phyloP scores from a whole-genome alignment of 1,139 yeast genomes.

The Yamadazyma blattariae region DNA sequence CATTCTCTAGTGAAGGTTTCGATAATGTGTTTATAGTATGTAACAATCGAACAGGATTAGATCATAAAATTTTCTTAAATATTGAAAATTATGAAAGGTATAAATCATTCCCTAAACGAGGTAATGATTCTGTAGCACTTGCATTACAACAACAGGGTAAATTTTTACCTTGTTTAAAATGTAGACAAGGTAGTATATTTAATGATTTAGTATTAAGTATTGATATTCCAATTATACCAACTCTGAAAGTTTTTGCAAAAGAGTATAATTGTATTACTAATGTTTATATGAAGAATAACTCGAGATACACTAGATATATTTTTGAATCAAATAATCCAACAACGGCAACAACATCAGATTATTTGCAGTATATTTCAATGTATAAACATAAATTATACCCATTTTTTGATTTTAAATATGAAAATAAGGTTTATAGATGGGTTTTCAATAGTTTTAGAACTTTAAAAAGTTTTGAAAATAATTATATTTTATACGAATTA shows the following conservation, averaged over 20 bases:
- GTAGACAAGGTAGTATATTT: no score
- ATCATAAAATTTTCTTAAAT: conserved; percentile 1
- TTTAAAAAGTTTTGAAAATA: background rate
- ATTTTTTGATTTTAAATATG: conserved; percentile 5
- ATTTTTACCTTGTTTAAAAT: background rate
- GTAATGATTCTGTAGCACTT: background rate
- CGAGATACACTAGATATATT: no score
- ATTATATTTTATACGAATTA: background rate
- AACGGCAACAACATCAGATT: no score
- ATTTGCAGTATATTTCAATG: no score
- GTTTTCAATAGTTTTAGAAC: background rate
- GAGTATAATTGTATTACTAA: no score
- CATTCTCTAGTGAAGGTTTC: no score
- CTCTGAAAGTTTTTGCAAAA: background rate
- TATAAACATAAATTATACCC: conserved; percentile 4
- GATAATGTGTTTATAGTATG: no score
- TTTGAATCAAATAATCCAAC: no score
- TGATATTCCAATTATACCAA: no score
- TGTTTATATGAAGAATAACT: no score
- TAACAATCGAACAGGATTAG: background rate
- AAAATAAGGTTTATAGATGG: conserved; percentile 7
- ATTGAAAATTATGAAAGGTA: conserved; percentile 1
- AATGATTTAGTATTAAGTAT: no score
- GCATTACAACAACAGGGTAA: conserved; percentile 3
- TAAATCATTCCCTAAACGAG: conserved; percentile 1